Evolutionary conservation across 345 rosid species (phyloP).

Genomic region (Salix purpurea): DNA sequence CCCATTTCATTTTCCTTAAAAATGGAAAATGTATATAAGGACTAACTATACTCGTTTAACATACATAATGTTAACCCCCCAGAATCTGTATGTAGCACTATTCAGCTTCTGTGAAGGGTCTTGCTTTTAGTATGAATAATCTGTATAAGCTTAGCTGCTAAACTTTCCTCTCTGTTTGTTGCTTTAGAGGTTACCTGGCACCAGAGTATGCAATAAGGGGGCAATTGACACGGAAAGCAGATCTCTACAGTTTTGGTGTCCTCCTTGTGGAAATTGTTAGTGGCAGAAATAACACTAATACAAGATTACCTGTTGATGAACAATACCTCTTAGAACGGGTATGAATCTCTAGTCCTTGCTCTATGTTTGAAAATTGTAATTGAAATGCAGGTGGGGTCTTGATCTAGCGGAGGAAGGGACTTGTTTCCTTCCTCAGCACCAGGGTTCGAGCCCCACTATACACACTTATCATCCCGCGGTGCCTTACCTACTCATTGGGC

Average conservation of each 20-base stretch:
- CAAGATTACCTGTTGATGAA: conserved; percentile 60
- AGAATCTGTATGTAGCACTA: background rate
- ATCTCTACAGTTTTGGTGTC: conserved; percentile 85
- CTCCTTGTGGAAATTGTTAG: conserved; percentile 83
- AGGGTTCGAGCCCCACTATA: too few relatives aligned
- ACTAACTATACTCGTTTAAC: background rate
- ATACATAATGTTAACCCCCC: background rate
- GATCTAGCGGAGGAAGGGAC: too few relatives aligned
- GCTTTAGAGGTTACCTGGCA: conserved; percentile 83
- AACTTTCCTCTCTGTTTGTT: conserved; percentile 6
- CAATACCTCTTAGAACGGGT: conserved; percentile 89
- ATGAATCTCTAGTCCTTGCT: conserved; percentile 21
- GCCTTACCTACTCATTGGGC: too few relatives aligned
- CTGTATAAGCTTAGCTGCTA: background rate
- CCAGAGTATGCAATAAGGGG: conserved; percentile 98
- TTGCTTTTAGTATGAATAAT: background rate
- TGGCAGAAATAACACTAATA: conserved; percentile 83
- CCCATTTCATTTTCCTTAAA: too few relatives aligned
- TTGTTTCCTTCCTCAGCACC: too few relatives aligned
- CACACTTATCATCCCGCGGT: too few relatives aligned
- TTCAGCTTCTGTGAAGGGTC: background rate
- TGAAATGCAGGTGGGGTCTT: background rate
- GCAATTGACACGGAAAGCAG: conserved; percentile 86
- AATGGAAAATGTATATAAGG: too few relatives aligned
- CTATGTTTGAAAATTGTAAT: background rate